phyloP scores from a whole-genome alignment of 495 filamentous ascomycete species.

The Cladorrhinum samala region DNA sequence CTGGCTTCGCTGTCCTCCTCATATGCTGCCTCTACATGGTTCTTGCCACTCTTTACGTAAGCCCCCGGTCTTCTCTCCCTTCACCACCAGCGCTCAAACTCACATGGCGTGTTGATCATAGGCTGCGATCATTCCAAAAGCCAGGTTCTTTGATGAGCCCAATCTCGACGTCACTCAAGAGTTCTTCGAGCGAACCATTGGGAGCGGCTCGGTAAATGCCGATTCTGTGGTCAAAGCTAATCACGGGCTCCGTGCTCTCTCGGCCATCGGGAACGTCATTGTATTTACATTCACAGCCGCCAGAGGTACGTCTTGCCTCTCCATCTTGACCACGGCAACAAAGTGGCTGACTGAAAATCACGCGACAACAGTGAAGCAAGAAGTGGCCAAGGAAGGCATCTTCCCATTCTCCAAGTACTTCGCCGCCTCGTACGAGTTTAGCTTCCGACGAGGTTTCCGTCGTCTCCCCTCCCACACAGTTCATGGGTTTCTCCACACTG shows the following conservation, averaged over 20 bases:
- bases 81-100: neutral
- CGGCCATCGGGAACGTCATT: constrained; percentile 18
- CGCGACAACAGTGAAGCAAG: constrained; percentile 13
- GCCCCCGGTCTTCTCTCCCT: neutral
- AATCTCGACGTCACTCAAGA: constrained; percentile 12
- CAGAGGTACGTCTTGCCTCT: neutral
- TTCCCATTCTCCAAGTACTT: constrained; percentile 13
- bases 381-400: constrained; percentile 17
- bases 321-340: no score
- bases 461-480: constrained; percentile 9
- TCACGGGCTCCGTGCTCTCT: constrained; percentile 10
- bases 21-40: constrained; percentile 8
- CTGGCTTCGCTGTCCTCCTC: constrained; percentile 44
- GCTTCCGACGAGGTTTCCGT: constrained; percentile 14
- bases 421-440: constrained; percentile 16
- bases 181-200: constrained; percentile 16
- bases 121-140: constrained; percentile 18
- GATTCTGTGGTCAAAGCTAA: constrained; percentile 23
- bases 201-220: neutral
- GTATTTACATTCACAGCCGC: constrained; percentile 19
- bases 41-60: constrained; percentile 10
- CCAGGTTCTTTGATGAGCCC: constrained; percentile 7
- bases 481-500: constrained; percentile 6
- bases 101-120: neutral
- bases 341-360: neutral